Base-by-base conservation (phyloP, 441 rosid genomes). In the Arabidopsis lyrata region DNA sequence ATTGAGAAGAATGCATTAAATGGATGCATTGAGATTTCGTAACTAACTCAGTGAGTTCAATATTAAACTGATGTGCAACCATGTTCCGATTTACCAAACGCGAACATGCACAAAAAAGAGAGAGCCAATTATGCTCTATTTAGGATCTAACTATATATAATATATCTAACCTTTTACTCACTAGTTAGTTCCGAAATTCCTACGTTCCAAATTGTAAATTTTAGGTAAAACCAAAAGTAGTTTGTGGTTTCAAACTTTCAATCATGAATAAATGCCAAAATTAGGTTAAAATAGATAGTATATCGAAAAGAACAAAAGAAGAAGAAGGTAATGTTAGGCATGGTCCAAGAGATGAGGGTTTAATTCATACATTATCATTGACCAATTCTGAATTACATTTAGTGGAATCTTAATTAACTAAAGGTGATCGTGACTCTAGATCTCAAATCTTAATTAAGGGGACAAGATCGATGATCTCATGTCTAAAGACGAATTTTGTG, bases 401-500 rank as follows among this genome's bases (percentile, higher is more conserved):
- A 77, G 72, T 70, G 80, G 76, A 65, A 71, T 71, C 67, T 34
- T 50, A 41, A 65, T 72, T 65, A 59, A 76, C 66, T 47, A 69
- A 76, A 70, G 75, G 54, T 70, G 75, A 76, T 63, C 11, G 79
- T 42, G 79, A 76, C 75, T 38, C 24, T 14, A 56, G 75, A 76
- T 76, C 70, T 69, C 66, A 63, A 70, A 64, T 77, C 80, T 77
- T 77, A 6, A 55, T 32, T 49, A 20, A 35, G 76, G 80, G 80
- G 80, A 70, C 76, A 76, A 49, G 76, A 52, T 70, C 71, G 32
- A 76, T 63, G 72, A 64, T 77, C 76, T 77, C 76, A 77, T 70
- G 66, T 64, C 72, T 64, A 66, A 49, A 70, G 57, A 70, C 39
- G 68, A 58, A 56, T 57, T 70, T 22, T 70, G 72, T 70, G 47